Evolutionary conservation across 345 rosid species (phyloP).

Genomic region (Moricandia arvensis): DNA sequence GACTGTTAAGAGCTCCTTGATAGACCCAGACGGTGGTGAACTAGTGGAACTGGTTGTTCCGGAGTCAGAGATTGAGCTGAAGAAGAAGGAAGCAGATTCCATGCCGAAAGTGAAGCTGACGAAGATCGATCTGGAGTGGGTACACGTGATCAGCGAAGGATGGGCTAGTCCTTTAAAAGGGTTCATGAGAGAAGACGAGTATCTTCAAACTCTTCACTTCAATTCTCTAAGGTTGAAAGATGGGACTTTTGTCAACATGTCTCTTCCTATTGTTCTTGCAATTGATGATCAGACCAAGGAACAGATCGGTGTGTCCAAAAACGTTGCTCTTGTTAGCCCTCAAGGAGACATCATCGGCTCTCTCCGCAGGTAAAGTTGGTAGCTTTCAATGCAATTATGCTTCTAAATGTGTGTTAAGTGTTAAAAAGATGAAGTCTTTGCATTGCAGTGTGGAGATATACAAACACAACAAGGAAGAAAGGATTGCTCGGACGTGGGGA

Average conservation of each 20-base stretch:
- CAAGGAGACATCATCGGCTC: constrained; percentile 60
- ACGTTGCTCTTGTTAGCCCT: constrained; percentile 63
- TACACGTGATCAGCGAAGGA: constrained; percentile 86
- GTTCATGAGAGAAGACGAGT: constrained; percentile 93
- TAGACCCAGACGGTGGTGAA: constrained; percentile 89
- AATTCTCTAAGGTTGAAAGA: constrained; percentile 61
- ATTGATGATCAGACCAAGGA: constrained; percentile 74
- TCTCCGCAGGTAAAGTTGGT: constrained; percentile 55
- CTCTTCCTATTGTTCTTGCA: constrained; percentile 94
- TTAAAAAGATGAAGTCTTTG: neutral
- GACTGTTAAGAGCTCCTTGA: constrained; percentile 63
- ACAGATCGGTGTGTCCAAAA: constrained; percentile 53
- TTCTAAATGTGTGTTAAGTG: neutral
- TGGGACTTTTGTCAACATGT: constrained; percentile 76
- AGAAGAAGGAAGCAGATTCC: constrained; percentile 55
- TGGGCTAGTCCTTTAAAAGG: constrained; percentile 97
- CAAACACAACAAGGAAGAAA: constrained; percentile 92
- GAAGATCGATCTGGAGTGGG: constrained; percentile 89
- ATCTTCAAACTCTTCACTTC: constrained; percentile 86
- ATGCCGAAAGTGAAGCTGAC: constrained; percentile 68
- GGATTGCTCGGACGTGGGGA: constrained; percentile 96
- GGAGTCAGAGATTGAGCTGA: constrained; percentile 49
- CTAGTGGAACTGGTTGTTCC: constrained; percentile 74
- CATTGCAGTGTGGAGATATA: constrained; percentile 67
- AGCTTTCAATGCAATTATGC: neutral